Percentiles rank a stretch among this genome's conserved stretches.
These are phyloP conservation scores for Acacia crassicarpa DNA, from an alignment of 306 rosid species.

Conservation along the genomic window DNA sequence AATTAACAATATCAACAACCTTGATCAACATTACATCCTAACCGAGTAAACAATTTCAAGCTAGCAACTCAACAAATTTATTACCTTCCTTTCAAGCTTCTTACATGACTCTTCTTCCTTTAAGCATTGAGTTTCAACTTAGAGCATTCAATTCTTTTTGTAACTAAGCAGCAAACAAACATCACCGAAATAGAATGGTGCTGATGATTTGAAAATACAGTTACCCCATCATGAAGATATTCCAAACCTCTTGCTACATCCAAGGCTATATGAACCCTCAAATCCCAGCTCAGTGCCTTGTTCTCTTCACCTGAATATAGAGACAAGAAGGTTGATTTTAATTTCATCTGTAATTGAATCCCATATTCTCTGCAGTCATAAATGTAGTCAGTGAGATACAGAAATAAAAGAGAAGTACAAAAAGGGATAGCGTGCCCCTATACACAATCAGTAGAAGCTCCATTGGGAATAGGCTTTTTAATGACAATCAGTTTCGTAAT, in stretches of 20 bases:
- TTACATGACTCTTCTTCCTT: too few species aligned
- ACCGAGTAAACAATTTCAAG: too few species aligned
- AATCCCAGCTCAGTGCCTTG: conserved; percentile 79
- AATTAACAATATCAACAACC: too few species aligned
- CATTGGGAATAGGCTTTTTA: background rate
- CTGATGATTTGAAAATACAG: conserved; percentile 40
- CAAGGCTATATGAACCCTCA: conserved; percentile 82
- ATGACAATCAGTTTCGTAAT: background rate
- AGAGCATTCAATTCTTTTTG: too few species aligned
- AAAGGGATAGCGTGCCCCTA: background rate
- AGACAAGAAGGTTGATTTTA: conserved; percentile 20
- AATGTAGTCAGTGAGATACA: background rate
- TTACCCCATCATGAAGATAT: conserved; percentile 91
- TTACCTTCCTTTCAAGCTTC: too few species aligned
- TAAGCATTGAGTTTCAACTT: too few species aligned
- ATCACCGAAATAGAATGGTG: background rate
- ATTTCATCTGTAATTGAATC: background rate
- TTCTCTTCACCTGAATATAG: conserved; percentile 55
- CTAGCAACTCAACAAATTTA: too few species aligned
- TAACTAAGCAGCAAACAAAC: conserved; percentile 18
- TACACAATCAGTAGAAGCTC: background rate
- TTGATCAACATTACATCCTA: too few species aligned
- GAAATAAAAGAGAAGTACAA: background rate
- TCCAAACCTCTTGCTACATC: conserved; percentile 97
- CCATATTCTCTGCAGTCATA: background rate